phyloP scores from a whole-genome alignment of 1,284 basidiomycete genomes.

The Inonotus obliquus region DNA sequence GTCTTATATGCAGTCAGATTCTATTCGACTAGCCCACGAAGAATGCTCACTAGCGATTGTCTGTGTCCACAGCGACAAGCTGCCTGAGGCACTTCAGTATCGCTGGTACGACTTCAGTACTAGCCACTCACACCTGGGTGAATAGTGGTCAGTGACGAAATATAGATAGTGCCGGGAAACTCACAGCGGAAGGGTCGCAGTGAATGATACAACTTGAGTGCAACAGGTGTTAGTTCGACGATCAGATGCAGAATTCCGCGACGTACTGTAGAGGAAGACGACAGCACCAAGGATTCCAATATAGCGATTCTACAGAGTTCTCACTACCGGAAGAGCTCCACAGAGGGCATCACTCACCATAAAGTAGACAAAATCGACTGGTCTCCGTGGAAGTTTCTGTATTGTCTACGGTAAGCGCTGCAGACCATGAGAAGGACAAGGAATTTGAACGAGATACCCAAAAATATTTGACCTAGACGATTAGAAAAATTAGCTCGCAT shows the following conservation, averaged over 20 bases:
- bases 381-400: neutral
- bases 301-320: neutral
- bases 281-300: neutral
- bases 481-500: neutral
- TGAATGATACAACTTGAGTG: neutral
- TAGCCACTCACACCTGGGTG: neutral
- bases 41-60: neutral
- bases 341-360: neutral
- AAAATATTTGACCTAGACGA: neutral
- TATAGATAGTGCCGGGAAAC: neutral
- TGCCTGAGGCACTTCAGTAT: neutral
- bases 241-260: neutral
- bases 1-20: neutral
- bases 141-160: neutral
- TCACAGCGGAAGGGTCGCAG: neutral
- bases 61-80: neutral
- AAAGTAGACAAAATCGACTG: neutral
- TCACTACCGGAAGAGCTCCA: neutral
- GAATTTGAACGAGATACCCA: neutral
- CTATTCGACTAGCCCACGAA: neutral
- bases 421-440: neutral
- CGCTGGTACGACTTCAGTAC: neutral
- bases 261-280: neutral
- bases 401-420: neutral
- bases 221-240: neutral